phyloP scores from a whole-genome alignment of 169 alveolate genomes.

The Blepharisma undulans region DNA sequence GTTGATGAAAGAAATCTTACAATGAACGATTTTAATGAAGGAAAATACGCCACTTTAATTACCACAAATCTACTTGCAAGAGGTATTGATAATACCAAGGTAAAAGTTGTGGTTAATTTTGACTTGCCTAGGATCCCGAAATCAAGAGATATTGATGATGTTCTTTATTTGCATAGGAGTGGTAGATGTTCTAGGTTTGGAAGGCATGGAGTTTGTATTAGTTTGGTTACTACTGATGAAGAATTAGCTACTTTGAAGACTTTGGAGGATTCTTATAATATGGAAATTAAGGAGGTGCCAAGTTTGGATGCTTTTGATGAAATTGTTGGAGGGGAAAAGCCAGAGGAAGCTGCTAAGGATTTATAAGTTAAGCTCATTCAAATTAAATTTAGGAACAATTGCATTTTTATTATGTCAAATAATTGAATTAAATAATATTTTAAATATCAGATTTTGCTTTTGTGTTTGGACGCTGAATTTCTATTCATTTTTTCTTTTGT shows the following conservation, averaged over 20 bases:
- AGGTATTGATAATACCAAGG: conserved; percentile 76
- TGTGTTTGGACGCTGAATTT: neutral
- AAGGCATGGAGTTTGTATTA: conserved; percentile 79
- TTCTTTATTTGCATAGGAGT: conserved; percentile 83
- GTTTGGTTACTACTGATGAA: conserved; percentile 1
- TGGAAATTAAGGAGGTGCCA: neutral
- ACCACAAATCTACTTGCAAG: conserved; percentile 81
- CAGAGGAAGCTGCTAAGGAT: neutral
- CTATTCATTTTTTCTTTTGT: neutral
- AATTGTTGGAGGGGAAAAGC: neutral
- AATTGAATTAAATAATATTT: no score
- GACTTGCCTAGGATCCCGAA: conserved; percentile 77
- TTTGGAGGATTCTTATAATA: neutral
- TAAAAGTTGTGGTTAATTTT: conserved; percentile 71
- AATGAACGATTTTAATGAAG: conserved; percentile 64
- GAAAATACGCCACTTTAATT: conserved; percentile 59
- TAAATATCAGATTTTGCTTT: neutral
- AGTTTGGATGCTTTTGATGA: neutral
- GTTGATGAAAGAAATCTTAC: conserved; percentile 58
- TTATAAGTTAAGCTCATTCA: neutral
- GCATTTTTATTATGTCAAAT: no score
- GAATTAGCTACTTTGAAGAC: neutral
- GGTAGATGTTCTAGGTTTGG: conserved; percentile 92
- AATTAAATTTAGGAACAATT: neutral
- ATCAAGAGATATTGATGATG: conserved; percentile 44